These are phyloP conservation scores for Aspergillus bridgeri DNA, from an alignment of 495 filamentous ascomycete genomes.

Conservation along the genomic window DNA sequence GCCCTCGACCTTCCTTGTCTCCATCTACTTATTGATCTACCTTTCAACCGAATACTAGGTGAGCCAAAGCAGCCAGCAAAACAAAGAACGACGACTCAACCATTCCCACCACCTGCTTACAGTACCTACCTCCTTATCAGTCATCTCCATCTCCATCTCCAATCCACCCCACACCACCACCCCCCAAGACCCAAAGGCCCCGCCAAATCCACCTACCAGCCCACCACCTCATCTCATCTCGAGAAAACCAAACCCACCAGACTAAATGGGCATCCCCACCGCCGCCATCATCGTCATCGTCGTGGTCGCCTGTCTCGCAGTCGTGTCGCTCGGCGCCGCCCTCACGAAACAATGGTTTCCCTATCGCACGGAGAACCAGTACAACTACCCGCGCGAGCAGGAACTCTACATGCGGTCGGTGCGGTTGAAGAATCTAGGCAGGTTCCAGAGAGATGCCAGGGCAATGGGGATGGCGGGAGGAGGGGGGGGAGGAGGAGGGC, in stretches of 20 bases:
- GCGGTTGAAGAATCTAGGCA: constrained; percentile 29
- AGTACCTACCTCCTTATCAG: too few species aligned
- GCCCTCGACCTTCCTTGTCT: not conserved
- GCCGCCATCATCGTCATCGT: constrained; percentile 43
- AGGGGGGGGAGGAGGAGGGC: too few species aligned
- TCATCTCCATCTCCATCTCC: too few species aligned
- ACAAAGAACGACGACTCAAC: not conserved
- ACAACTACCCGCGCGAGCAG: constrained; percentile 29
- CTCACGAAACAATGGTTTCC: constrained; percentile 33
- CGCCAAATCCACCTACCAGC: not conserved
- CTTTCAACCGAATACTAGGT: not conserved
- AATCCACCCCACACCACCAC: too few species aligned
- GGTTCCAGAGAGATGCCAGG: constrained; percentile 26
- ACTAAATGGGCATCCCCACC: constrained; percentile 15
- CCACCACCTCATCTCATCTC: not conserved
- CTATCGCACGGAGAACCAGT: constrained; percentile 13
- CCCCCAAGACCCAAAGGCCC: too few species aligned
- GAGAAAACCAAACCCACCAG: not conserved
- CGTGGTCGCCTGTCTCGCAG: constrained; percentile 35
- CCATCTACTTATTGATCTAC: not conserved
- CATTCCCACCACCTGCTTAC: too few species aligned
- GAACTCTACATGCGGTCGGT: constrained; percentile 39
- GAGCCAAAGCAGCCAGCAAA: not conserved
- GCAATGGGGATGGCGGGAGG: constrained; percentile 3
- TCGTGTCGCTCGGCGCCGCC: constrained; percentile 33